A percentile compares a stretch with the other conserved stretches of the same genome.
These are phyloP conservation scores for Pochonia chlamydosporia DNA, from an alignment of 2,329 filamentous ascomycete genomes.

Conservation along the genomic window DNA sequence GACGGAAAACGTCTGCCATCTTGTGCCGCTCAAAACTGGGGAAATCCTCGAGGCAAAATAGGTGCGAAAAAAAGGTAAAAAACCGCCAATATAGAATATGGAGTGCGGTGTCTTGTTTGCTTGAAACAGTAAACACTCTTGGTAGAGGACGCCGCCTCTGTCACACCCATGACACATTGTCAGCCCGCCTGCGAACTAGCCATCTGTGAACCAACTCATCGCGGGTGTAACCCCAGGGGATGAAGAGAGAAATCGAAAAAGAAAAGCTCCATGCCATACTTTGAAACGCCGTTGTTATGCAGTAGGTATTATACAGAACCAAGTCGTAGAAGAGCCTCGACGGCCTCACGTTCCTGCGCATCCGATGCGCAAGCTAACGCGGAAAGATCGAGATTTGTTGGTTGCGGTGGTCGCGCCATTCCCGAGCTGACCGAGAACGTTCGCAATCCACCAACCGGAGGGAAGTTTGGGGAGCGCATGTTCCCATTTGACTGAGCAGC, in stretches of 20 bases:
- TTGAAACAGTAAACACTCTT: slow-evolving; percentile 16
- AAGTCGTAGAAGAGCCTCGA: slow-evolving; percentile 74
- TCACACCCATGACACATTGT: slow-evolving; percentile 19
- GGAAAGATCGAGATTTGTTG: slow-evolving; percentile 46
- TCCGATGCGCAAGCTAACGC: slow-evolving; percentile 49
- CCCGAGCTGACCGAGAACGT: slow-evolving; percentile 45
- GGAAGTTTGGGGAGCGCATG: slow-evolving; percentile 35
- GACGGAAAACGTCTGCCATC: not conserved
- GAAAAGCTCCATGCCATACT: not conserved
- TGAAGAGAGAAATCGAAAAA: slow-evolving; percentile 4
- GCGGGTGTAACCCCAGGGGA: slow-evolving; percentile 4
- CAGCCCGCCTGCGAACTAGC: slow-evolving; percentile 9
- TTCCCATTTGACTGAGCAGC: slow-evolving; percentile 49
- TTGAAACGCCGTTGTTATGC: slow-evolving; percentile 14
- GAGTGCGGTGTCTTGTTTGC: slow-evolving; percentile 29
- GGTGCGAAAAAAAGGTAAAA: slow-evolving; percentile 3
- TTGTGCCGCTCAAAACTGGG: not conserved
- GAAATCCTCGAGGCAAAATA: slow-evolving; percentile 1
- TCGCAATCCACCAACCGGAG: slow-evolving; percentile 40
- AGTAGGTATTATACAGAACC: slow-evolving; percentile 64
- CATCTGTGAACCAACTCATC: slow-evolving; percentile 5
- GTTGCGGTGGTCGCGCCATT: slow-evolving; percentile 48
- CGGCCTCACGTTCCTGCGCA: slow-evolving; percentile 73
- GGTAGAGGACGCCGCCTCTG: slow-evolving; percentile 26
- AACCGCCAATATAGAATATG: not conserved